Evolutionary conservation across 2,329 filamentous ascomycete species (phyloP).

Genomic region (Cytospora leucostoma): DNA sequence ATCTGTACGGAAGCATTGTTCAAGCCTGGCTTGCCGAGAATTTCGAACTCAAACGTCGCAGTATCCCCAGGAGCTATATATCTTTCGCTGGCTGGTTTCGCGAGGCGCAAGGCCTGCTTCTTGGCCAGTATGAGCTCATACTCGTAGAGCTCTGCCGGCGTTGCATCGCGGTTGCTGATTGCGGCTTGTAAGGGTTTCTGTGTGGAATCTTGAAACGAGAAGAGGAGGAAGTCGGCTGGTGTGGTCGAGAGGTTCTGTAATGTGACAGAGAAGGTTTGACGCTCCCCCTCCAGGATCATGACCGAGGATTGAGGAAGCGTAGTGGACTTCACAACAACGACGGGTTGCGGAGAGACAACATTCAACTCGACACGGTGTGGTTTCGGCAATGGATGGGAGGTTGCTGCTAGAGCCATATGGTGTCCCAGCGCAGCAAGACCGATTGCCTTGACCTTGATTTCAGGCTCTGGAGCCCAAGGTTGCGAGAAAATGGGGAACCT

Average conservation of each 20-base stretch:
- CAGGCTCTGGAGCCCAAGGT: slow-evolving; percentile 70
- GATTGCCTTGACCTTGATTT: slow-evolving; percentile 74
- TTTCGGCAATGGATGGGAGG: slow-evolving; percentile 42
- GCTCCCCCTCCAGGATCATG: slow-evolving; percentile 92
- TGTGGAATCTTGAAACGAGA: slow-evolving; percentile 88
- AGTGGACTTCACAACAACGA: slow-evolving; percentile 72
- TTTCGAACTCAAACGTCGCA: slow-evolving; percentile 77
- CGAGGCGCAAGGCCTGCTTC: slow-evolving; percentile 66
- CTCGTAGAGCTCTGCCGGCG: slow-evolving; percentile 80
- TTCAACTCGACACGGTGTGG: slow-evolving; percentile 62
- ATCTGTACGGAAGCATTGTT: slow-evolving; percentile 79
- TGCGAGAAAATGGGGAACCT: slow-evolving; percentile 81
- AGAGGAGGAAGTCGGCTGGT: slow-evolving; percentile 79
- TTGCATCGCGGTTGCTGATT: slow-evolving; percentile 73
- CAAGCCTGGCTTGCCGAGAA: slow-evolving; percentile 82
- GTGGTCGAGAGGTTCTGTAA: slow-evolving; percentile 77
- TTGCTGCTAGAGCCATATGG: slow-evolving; percentile 42
- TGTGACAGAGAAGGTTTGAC: slow-evolving; percentile 73
- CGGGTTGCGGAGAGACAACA: slow-evolving; percentile 78
- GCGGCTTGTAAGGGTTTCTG: slow-evolving; percentile 75
- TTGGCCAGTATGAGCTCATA: slow-evolving; percentile 77
- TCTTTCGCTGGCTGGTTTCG: slow-evolving; percentile 52
- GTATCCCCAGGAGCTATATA: slow-evolving; percentile 68
- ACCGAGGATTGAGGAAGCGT: slow-evolving; percentile 81
- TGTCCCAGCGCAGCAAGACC: slow-evolving; percentile 63